Base-by-base conservation (phyloP, 2,329 filamentous ascomycete species). In the Colletotrichum australisinense region DNA sequence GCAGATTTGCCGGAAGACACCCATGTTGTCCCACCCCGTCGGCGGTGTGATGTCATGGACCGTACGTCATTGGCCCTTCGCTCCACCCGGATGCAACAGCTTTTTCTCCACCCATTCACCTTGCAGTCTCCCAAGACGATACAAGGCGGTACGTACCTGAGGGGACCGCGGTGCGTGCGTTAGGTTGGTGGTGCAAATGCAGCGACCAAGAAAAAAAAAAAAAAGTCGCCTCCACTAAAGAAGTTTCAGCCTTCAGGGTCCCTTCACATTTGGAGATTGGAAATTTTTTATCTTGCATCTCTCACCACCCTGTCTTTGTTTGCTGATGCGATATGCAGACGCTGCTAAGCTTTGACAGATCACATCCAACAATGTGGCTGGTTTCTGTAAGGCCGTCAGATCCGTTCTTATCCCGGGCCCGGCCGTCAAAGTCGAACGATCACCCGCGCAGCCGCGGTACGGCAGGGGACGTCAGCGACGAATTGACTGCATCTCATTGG, bases 21-120 rank as follows among this genome's bases (percentile, higher is more conserved):
- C 38, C 70, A 28, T 53, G 42, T n/a, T 11, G 24, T 5, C 32
- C 55, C 66, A 30, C 55, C 64, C 8, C 19, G 53, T 42, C 70
- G 65, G 69, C 69, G 70, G 70, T 73, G 70, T 73, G 70, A 73
- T 73, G 70, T 73, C 70, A 73, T 73, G 32, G 35, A 9, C 53
- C 12, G 26, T 73, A 73, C 66, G 66, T 73, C 70, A 73, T 69
- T 73, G 70, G 70, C 53, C 53, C 12, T 4, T 42, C 0, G 26
- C n/a, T 22, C 70, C 70, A 64, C 70, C 42, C 6, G 8, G 42
- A 56, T 73, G 66, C 66, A 62, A 69, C 70, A 22, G 9, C 14
- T 16, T 9, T 24, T 55, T 59, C 69, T 14, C 35, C 3, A 16
- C 22, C 26, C 1, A 49, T 16, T 52, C 26, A 32, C 30, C 30